Evolutionary conservation across 2,329 filamentous ascomycete species (phyloP).

Genomic region (Tympanopsis confertula): DNA sequence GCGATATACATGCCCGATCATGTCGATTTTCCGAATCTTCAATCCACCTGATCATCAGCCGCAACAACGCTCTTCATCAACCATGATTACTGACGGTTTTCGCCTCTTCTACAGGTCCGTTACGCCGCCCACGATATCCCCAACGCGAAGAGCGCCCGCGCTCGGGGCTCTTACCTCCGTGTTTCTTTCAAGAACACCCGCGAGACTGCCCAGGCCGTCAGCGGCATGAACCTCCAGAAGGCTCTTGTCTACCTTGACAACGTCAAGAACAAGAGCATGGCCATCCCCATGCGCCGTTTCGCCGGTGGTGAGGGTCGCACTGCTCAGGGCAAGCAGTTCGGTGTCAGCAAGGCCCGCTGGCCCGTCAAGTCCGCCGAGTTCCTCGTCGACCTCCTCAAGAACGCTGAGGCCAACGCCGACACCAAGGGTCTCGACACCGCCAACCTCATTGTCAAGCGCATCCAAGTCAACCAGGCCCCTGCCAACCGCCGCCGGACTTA

Average conservation of each 20-base stretch:
- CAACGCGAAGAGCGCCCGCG: conserved; percentile 86
- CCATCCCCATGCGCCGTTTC: conserved; percentile 95
- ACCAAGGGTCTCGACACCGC: conserved; percentile 94
- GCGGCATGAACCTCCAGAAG: conserved; percentile 94
- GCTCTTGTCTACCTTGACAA: conserved; percentile 96
- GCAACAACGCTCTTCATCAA: no score
- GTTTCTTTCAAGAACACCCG: conserved; percentile 99
- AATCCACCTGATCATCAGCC: not conserved
- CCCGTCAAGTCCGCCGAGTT: conserved; percentile 98
- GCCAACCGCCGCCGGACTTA: conserved; percentile 99
- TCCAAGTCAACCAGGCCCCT: conserved; percentile 99
- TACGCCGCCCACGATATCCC: conserved; percentile 88
- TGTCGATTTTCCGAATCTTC: no score
- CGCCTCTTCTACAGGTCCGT: conserved; percentile 57
- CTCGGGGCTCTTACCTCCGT: conserved; percentile 96
- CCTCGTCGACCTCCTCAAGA: conserved; percentile 92
- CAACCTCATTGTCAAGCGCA: conserved; percentile 99
- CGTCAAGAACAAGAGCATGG: conserved; percentile 93
- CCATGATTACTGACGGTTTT: no score
- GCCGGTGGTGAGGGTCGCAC: conserved; percentile 89
- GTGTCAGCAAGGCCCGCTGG: conserved; percentile 96
- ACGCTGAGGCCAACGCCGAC: conserved; percentile 93
- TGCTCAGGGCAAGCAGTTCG: conserved; percentile 98
- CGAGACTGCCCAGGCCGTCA: conserved; percentile 98
- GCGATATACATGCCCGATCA: no score